These are phyloP conservation scores for Citrus hindsii DNA, from an alignment of 345 rosid genomes.

Conservation along the genomic window DNA sequence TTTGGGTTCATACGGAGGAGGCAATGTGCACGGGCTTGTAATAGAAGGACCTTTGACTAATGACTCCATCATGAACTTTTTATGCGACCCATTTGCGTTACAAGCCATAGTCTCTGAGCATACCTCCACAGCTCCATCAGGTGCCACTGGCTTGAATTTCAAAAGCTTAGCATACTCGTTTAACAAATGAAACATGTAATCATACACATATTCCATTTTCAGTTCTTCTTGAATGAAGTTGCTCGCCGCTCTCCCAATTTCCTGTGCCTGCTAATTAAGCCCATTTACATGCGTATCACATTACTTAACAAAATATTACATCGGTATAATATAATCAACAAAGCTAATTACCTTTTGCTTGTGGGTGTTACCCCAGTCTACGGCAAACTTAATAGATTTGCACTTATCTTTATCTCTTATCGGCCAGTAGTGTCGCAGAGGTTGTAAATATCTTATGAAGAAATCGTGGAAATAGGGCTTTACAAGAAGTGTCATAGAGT, in stretches of 20 bases:
- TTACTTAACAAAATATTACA: background rate
- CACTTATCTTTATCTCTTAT: conserved; percentile 52
- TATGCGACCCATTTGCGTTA: conserved; percentile 32
- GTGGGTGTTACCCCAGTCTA: conserved; percentile 73
- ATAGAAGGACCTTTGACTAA: conserved; percentile 42
- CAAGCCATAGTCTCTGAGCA: conserved; percentile 63
- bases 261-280: conserved; percentile 43
- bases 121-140: conserved; percentile 46
- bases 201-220: conserved; percentile 66
- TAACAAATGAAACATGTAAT: conserved; percentile 72
- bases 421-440: conserved; percentile 70
- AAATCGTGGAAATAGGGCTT: conserved; percentile 46
- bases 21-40: conserved; percentile 49
- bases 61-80: conserved; percentile 52
- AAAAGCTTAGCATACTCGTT: conserved; percentile 66
- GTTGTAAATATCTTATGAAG: conserved; percentile 45
- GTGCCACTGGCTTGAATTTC: conserved; percentile 41
- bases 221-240: conserved; percentile 49
- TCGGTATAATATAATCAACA: background rate
- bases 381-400: conserved; percentile 72
- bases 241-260: conserved; percentile 59
- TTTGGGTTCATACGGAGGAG: conserved; percentile 47
- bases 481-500: conserved; percentile 38
- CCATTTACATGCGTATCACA: background rate
- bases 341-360: conserved; percentile 40